Conservation (phyloP, 2,329 filamentous ascomycete species). For the Rutstroemia sp. region DNA sequence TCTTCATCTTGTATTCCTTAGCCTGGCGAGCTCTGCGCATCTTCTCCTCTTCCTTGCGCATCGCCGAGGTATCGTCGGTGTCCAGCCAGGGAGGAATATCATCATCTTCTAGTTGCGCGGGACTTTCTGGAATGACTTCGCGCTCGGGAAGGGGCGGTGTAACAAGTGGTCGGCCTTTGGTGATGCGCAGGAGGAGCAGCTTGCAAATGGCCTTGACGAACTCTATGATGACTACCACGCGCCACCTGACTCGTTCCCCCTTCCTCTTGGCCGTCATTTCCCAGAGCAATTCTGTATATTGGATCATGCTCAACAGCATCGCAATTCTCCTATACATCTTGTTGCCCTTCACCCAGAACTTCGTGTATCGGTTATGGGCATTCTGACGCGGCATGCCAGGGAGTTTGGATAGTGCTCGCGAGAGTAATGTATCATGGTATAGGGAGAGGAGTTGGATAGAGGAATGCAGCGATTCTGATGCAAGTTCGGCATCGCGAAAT, state of each 20-base stretch:
- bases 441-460: conserved; percentile 83
- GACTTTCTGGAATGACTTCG: conserved; percentile 61
- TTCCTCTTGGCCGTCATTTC: conserved; percentile 92
- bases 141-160: conserved; percentile 80
- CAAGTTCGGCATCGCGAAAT: conserved; percentile 87
- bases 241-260: conserved; percentile 79
- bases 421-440: conserved; percentile 85
- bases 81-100: conserved; percentile 35
- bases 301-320: conserved; percentile 76
- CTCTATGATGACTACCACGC: conserved; percentile 78
- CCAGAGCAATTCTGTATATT: conserved; percentile 93
- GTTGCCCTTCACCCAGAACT: conserved; percentile 56
- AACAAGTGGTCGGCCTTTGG: conserved; percentile 73
- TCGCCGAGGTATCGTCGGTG: conserved; percentile 16
- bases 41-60: conserved; percentile 5
- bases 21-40: background rate
- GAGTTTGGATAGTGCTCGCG: conserved; percentile 52
- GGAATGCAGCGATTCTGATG: conserved; percentile 86
- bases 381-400: conserved; percentile 42
- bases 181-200: conserved; percentile 72
- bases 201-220: conserved; percentile 79
- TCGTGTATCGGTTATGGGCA: conserved; percentile 58
- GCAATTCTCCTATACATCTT: conserved; percentile 74
- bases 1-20: conserved; percentile 83
- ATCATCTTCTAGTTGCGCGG: conserved; percentile 35